Conservation (phyloP, 306 rosid species). For the Vigna angularis region DNA sequence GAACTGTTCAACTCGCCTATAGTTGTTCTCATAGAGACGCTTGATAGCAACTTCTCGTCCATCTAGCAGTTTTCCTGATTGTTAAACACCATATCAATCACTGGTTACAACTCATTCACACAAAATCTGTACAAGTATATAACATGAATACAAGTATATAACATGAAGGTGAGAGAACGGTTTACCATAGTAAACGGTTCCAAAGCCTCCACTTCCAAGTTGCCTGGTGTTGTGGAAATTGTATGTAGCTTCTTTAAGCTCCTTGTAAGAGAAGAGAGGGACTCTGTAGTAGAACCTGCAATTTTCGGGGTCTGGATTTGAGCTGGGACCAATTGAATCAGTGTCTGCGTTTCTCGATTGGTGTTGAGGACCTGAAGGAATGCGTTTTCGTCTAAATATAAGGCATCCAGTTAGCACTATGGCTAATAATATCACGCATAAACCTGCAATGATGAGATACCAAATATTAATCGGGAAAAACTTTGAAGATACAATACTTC, state of each 20-base stretch:
- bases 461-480: neutral
- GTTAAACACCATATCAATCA: slow-evolving; percentile 1
- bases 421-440: slow-evolving; percentile 13
- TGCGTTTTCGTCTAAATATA: slow-evolving; percentile 12
- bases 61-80: slow-evolving; percentile 71
- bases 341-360: slow-evolving; percentile 22
- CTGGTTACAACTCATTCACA: neutral
- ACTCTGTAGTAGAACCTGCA: slow-evolving; percentile 40
- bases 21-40: slow-evolving; percentile 63
- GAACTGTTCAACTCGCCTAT: slow-evolving; percentile 62
- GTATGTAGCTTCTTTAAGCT: slow-evolving; percentile 68
- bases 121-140: neutral
- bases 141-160: neutral
- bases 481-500: neutral
- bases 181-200: slow-evolving; percentile 55
- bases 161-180: neutral
- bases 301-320: slow-evolving; percentile 32
- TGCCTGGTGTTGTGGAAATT: slow-evolving; percentile 58
- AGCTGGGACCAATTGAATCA: slow-evolving; percentile 6
- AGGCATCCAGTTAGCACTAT: slow-evolving; percentile 34
- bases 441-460: slow-evolving; percentile 40
- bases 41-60: slow-evolving; percentile 84
- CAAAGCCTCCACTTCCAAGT: slow-evolving; percentile 69
- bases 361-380: slow-evolving; percentile 3
- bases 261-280: slow-evolving; percentile 51